These are phyloP conservation scores for Hanseniaspora uvarum DNA, from an alignment of 1,139 yeast genomes.

Conservation along the genomic window DNA sequence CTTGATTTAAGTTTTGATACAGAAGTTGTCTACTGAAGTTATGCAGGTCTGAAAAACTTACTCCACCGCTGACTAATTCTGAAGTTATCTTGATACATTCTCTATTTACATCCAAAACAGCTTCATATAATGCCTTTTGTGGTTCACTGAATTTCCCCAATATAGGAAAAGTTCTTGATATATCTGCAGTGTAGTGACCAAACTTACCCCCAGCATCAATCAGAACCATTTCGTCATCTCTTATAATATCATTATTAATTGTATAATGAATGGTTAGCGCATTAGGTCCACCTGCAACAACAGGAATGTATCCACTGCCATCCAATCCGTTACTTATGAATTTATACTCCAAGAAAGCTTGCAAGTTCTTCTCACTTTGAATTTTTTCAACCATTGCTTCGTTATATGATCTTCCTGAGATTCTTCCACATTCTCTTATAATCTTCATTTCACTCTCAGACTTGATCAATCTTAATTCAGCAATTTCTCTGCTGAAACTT, in stretches of 20 bases:
- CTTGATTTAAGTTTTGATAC: constrained; percentile 54
- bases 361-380: constrained; percentile 63
- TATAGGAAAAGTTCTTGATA: constrained; percentile 94
- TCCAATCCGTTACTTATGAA: constrained; percentile 85
- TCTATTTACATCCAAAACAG: constrained; percentile 74
- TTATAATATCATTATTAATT: constrained; percentile 69
- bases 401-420: constrained; percentile 75
- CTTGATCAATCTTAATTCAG: constrained; percentile 56
- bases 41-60: constrained; percentile 69
- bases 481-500: constrained; percentile 42
- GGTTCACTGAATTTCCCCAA: constrained; percentile 59
- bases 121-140: constrained; percentile 78
- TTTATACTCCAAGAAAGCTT: constrained; percentile 71
- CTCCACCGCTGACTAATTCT: constrained; percentile 37
- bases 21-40: constrained; percentile 51
- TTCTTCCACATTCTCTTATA: constrained; percentile 73
- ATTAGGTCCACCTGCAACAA: constrained; percentile 86
- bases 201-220: constrained; percentile 92
- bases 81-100: constrained; percentile 60
- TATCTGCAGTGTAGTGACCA: constrained; percentile 94
- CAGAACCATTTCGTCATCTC: constrained; percentile 69
- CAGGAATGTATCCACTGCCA: constrained; percentile 83
- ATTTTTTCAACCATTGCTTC: constrained; percentile 64
- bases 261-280: constrained; percentile 86
- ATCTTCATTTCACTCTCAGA: constrained; percentile 64